Conservation (phyloP, 306 rosid species). For the Casuarina equisetifolia region DNA sequence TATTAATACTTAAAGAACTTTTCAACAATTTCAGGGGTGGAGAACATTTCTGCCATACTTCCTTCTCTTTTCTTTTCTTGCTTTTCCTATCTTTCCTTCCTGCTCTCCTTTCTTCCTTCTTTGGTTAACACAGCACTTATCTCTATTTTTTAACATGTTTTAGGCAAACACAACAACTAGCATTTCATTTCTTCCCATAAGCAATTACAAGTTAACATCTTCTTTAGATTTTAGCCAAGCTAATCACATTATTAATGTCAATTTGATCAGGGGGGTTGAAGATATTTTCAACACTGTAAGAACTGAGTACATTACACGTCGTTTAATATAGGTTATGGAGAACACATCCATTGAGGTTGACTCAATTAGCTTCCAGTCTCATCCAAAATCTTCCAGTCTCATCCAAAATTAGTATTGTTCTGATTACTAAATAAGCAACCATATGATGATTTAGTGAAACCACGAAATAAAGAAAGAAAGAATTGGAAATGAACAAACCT, state of each 20-base stretch:
- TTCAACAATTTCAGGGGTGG: no score
- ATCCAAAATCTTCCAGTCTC: no score
- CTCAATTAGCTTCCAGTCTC: not conserved
- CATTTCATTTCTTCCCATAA: not conserved
- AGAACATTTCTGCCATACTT: not conserved
- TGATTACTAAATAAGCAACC: no score
- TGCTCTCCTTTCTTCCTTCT: not conserved
- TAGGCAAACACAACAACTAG: not conserved
- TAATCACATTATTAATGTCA: not conserved
- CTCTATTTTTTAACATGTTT: not conserved
- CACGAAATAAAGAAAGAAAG: not conserved
- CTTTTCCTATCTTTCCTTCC: not conserved
- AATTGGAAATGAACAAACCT: slow-evolving; percentile 41
- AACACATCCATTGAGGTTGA: no score
- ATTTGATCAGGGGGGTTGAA: not conserved
- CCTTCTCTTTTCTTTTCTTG: not conserved
- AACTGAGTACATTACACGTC: no score
- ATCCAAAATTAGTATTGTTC: no score
- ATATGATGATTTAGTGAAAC: no score
- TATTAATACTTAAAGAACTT: slow-evolving; percentile 2
- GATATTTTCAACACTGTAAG: not conserved
- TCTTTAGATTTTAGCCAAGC: no score
- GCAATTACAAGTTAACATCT: not conserved
- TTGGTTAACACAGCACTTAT: not conserved
- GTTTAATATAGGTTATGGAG: no score